Evolutionary conservation across 2,329 filamentous ascomycete species (phyloP), one percentile per base, ranked within the genome.

Genomic region (Exophiala alcalophila): DNA sequence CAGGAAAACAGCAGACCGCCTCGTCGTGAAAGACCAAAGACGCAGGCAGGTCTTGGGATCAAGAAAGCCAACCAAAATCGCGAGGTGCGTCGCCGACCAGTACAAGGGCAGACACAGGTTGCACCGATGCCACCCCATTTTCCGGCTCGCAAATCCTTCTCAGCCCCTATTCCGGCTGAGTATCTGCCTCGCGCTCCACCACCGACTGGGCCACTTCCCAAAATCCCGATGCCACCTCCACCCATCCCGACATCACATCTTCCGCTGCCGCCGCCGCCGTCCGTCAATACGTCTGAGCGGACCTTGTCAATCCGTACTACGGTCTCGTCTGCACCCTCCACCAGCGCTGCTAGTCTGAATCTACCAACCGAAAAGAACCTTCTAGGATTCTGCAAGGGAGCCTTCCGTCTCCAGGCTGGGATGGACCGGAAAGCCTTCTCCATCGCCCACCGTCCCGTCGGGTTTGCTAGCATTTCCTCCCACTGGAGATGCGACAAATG

Each of bases 401-500:
- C 52, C 8, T 49, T 52, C 31, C 44, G 52, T 4, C 37, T 55
- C 9, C 50, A 53, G 44, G 47, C 41, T 21, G 54, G 54, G 23
- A n/a, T 53, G 15, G 40, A 49, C 16, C 42, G 46, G 20, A 56
- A 56, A 37, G 45, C 52, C 4, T 55, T 56, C 27, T 21, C 20
- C 11, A 21, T 44, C 11, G 44, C 43, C 19, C 47, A 50, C 23
- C 47, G 50, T 3, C 54, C 54, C 6, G 27, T 47, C n/a, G 54
- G 54, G 9, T 43, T 52, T 15, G 24, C 45, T 6, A 27, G 46
- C 6, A 55, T 49, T 32, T 39, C 42, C 6, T 30, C 40, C 6
- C 63, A 59, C 40, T 69, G 68, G 60, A 59, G 61, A 21, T 67
- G 65, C 40, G 59, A 54, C 9, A 66, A 66, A 38, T 73, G 70